phyloP scores from a whole-genome alignment of 768 basidiomycete genomes.

The Myochromella boudieri region DNA sequence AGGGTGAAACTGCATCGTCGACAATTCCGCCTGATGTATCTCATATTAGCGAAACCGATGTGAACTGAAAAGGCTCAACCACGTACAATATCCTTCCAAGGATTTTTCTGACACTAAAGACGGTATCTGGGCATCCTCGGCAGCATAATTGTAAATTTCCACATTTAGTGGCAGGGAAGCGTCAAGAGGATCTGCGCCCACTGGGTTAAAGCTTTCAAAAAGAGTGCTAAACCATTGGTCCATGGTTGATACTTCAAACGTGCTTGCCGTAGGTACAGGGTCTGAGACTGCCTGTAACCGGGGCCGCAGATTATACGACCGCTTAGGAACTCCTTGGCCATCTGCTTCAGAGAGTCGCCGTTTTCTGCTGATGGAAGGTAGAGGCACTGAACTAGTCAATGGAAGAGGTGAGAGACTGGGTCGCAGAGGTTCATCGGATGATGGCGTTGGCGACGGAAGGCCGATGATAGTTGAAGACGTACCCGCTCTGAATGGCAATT shows the following conservation, averaged over 20 bases:
- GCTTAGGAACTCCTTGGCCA: slow-evolving; percentile 19
- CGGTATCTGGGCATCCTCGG: background rate
- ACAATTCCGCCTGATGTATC: too few species aligned
- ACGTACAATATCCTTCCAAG: background rate
- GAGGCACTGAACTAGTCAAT: background rate
- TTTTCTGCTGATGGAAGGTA: slow-evolving; percentile 26
- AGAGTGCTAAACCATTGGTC: slow-evolving; percentile 34
- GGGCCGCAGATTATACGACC: slow-evolving; percentile 20
- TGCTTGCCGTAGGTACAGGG: slow-evolving; percentile 22
- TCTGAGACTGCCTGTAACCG: slow-evolving; percentile 28
- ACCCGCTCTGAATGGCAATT: background rate
- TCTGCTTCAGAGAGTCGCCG: slow-evolving; percentile 35
- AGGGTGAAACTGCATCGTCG: background rate
- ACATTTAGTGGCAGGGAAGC: slow-evolving; percentile 10
- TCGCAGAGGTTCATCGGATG: slow-evolving; percentile 5
- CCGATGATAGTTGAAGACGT: background rate
- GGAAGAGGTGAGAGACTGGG: background rate
- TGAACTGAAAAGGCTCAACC: too few species aligned
- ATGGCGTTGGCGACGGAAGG: slow-evolving; percentile 13
- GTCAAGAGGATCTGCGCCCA: slow-evolving; percentile 22
- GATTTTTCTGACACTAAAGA: background rate
- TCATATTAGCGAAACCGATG: too few species aligned
- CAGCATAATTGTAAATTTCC: slow-evolving; percentile 6
- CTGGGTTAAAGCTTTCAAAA: slow-evolving; percentile 27
- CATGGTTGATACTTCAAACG: slow-evolving; percentile 18